Evolutionary conservation across 2,329 filamentous ascomycete genomes (phyloP).

Genomic region (Epichloe brachyelytri): DNA sequence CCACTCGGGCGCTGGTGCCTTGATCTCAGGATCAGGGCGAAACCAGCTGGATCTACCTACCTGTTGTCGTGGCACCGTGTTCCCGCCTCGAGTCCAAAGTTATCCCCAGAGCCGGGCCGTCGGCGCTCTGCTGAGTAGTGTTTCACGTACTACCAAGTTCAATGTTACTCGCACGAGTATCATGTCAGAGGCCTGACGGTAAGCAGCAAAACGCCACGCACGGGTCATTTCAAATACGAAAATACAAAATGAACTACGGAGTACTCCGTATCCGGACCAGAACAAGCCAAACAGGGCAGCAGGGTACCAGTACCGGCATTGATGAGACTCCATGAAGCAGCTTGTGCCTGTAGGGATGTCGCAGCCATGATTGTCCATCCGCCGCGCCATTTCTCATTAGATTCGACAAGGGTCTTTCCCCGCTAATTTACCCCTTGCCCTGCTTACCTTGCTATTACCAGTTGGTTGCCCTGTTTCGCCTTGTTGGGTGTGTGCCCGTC

Average conservation of each 20-base stretch:
- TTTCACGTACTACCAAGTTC: no score
- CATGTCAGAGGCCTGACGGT: no score
- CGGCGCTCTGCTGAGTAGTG: no score
- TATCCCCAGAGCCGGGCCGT: no score
- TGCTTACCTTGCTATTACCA: not conserved
- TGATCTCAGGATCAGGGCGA: not conserved
- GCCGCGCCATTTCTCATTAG: no score
- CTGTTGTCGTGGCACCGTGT: not conserved
- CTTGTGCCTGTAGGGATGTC: not conserved
- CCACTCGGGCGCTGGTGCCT: constrained; percentile 3
- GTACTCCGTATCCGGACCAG: no score
- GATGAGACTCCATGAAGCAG: not conserved
- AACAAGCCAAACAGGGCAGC: no score
- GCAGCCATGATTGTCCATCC: not conserved
- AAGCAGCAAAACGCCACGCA: no score
- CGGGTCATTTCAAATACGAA: no score
- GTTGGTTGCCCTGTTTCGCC: not conserved
- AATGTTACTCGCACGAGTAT: no score
- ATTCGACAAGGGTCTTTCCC: not conserved
- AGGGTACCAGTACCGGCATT: not conserved
- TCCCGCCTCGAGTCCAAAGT: no score
- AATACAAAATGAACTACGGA: no score
- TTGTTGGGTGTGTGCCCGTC: not conserved
- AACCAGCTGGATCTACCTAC: not conserved
- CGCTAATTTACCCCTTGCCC: not conserved